Base-by-base conservation (phyloP, 2,329 filamentous ascomycete genomes). In the Stachybotrys echinatus region DNA sequence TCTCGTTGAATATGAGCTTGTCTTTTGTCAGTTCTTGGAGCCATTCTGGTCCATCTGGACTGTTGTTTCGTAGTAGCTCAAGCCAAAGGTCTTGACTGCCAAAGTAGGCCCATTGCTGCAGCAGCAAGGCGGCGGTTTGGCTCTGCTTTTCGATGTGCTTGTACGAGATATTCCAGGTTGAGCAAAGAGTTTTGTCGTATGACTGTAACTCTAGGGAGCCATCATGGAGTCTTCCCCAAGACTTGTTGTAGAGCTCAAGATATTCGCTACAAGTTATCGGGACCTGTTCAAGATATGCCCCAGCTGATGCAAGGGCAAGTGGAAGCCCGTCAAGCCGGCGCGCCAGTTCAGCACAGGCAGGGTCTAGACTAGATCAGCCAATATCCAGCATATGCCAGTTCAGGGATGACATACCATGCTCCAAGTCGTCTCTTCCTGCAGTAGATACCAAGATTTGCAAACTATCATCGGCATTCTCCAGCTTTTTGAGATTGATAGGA, bases 281-380 rank as follows among this genome's bases (percentile, higher is more conserved):
- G 22, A 65, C 64, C 44, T 73, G 54, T 23, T 62, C 50, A 14
- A 77, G 65, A 51, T 73, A 78, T 1, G 70, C 63, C 5, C 73
- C 72, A 18, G 74, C 74, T 17, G 72, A 69, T 5, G 72, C 59
- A 17, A 78, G 65, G 2, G 74, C 74, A 23, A 79, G 65, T 12
- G 73, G 73, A 23, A 76, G 66, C 5, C 74, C 70, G 51, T 72
- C 67, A 1, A 78, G 67, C 45, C 59, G 56, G 31, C 57, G 50
- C 2, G 61, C 61, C 51, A 75, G 64, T 14, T 52, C 18, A 27
- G n/a, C n/a, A n/a, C n/a, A n/a, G n/a, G n/a, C n/a, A n/a, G 31
- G 10, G n/a, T 37, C 31, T 10, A 10, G 31, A 37, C 63, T 71
- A 49, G 10, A 43, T 10, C 21, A 20, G 17, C 12, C 47, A 42